These are phyloP conservation scores for Sanghuangporus sanghuang DNA, from an alignment of 1,284 basidiomycete genomes.

Conservation along the genomic window DNA sequence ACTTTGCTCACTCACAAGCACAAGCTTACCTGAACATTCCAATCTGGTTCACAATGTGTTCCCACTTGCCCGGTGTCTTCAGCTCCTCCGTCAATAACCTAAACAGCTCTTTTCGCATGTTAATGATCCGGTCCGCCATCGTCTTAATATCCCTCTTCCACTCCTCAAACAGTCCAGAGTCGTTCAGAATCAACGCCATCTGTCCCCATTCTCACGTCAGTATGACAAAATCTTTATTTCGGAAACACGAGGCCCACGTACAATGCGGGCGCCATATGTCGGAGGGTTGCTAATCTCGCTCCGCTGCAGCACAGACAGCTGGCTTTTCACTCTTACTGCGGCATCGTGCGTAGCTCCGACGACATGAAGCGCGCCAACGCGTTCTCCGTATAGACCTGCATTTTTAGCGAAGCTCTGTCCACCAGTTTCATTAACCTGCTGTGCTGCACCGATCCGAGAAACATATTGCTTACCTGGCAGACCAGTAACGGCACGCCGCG, in stretches of 20 bases:
- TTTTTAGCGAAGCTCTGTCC: constrained; percentile 92
- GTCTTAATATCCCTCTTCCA: constrained; percentile 90
- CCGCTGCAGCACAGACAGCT: constrained; percentile 82
- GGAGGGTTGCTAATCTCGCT: constrained; percentile 95
- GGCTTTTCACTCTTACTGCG: constrained; percentile 72
- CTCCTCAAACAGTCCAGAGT: constrained; percentile 66
- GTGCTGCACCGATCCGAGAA: neutral
- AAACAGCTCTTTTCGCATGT: constrained; percentile 82
- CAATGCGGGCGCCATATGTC: constrained; percentile 84
- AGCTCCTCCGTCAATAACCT: constrained; percentile 76
- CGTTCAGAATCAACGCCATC: constrained; percentile 78
- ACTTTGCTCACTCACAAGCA: neutral
- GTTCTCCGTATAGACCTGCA: constrained; percentile 90
- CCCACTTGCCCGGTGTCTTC: constrained; percentile 91
- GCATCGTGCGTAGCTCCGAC: constrained; percentile 58
- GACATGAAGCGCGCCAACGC: constrained; percentile 82
- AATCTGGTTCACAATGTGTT: constrained; percentile 87
- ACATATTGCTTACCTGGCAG: constrained; percentile 61
- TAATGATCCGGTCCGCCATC: constrained; percentile 90
- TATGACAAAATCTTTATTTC: neutral
- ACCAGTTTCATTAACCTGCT: neutral
- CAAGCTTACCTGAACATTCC: constrained; percentile 82
- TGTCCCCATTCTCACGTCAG: constrained; percentile 26
- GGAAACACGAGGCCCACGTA: constrained; percentile 31
- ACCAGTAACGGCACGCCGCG: constrained; percentile 75